A percentile compares a stretch with the other conserved stretches of the same genome.
Conservation (phyloP, 306 rosid species). For the Aeschynomene evenia region DNA sequence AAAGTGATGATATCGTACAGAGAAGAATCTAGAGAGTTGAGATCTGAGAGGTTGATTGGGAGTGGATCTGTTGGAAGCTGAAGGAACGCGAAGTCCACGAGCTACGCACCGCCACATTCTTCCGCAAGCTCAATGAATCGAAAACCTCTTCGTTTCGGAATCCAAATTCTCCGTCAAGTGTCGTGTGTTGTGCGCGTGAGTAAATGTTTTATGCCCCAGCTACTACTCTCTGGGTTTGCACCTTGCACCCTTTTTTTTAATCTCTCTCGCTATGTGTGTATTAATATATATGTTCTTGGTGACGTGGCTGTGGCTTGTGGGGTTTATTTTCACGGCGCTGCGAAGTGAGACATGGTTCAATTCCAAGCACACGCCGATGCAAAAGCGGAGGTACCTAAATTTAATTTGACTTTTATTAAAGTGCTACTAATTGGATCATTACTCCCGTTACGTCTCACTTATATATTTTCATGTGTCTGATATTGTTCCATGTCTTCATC, state of each 20-base stretch:
- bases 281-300: neutral
- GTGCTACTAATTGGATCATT: neutral
- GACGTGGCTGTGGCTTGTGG: neutral
- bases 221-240: neutral
- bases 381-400: neutral
- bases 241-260: too few species aligned
- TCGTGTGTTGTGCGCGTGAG: neutral
- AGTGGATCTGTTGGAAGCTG: slow-evolving; percentile 46
- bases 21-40: slow-evolving; percentile 70
- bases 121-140: neutral
- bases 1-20: slow-evolving; percentile 41
- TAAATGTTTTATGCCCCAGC: neutral
- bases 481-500: neutral
- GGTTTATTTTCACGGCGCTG: neutral
- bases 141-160: neutral
- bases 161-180: neutral
- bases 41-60: slow-evolving; percentile 55
- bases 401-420: neutral
- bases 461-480: neutral
- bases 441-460: neutral
- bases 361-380: neutral
- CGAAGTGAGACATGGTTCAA: neutral
- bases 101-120: slow-evolving; percentile 96
- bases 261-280: neutral
- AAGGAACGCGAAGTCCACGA: slow-evolving; percentile 62